Conservation (phyloP, 768 basidiomycete genomes). For the Termitomyces sp. region DNA sequence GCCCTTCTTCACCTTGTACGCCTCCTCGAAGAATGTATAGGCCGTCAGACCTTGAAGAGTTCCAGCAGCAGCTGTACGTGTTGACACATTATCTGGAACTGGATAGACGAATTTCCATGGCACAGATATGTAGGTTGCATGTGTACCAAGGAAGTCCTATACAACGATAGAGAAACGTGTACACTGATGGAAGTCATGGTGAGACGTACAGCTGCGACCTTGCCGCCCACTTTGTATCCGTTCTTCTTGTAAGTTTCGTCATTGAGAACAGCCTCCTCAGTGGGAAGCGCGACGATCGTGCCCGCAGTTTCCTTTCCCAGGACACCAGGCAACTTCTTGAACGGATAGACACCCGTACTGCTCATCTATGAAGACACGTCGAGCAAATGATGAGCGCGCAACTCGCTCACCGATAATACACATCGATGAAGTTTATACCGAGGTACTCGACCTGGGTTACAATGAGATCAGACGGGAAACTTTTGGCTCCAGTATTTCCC, state of each 20-base stretch:
- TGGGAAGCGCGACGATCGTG: slow-evolving; percentile 70
- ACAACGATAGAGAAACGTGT: neutral
- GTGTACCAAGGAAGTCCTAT: slow-evolving; percentile 49
- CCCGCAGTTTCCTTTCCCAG: slow-evolving; percentile 84
- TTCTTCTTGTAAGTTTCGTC: slow-evolving; percentile 63
- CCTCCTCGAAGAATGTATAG: slow-evolving; percentile 75
- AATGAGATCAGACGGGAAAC: neutral
- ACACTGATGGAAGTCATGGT: neutral
- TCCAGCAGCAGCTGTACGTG: slow-evolving; percentile 63
- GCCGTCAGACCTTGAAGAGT: slow-evolving; percentile 80
- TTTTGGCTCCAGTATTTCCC: neutral
- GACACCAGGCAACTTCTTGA: slow-evolving; percentile 55
- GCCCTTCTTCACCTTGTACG: slow-evolving; percentile 77
- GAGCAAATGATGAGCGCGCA: neutral
- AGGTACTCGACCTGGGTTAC: slow-evolving; percentile 59
- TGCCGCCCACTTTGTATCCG: slow-evolving; percentile 65
- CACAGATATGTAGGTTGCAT: slow-evolving; percentile 71
- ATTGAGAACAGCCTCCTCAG: slow-evolving; percentile 56
- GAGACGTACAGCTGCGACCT: slow-evolving; percentile 63
- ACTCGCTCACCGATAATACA: slow-evolving; percentile 65
- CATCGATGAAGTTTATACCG: slow-evolving; percentile 88
- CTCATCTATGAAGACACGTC: slow-evolving; percentile 1
- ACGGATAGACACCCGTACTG: slow-evolving; percentile 66
- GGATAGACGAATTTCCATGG: slow-evolving; percentile 62
- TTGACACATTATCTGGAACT: slow-evolving; percentile 62